Evolutionary conservation across 257 asterid species (phyloP).

Genomic region (Lavandula angustifolia): DNA sequence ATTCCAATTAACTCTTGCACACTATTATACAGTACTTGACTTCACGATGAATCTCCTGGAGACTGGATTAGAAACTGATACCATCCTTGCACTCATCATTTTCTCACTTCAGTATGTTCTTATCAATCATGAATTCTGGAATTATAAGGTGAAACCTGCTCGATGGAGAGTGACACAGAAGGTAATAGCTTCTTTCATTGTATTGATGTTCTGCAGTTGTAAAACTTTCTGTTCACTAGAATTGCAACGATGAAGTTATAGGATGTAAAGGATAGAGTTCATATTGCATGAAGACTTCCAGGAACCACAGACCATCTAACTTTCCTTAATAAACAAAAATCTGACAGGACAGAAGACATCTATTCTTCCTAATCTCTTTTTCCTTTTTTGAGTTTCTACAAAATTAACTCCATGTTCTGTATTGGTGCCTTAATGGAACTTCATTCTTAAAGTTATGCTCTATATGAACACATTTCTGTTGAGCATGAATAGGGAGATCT

Average conservation of each 20-base stretch:
- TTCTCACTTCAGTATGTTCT: slow-evolving; percentile 92
- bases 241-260: slow-evolving; percentile 16
- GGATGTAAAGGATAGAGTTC: background rate
- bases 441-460: slow-evolving; percentile 19
- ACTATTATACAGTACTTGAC: slow-evolving; percentile 69
- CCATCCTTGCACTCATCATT: slow-evolving; percentile 68
- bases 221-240: background rate
- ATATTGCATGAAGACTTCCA: slow-evolving; percentile 17
- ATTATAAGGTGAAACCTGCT: slow-evolving; percentile 71
- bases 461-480: slow-evolving; percentile 3
- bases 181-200: slow-evolving; percentile 49
- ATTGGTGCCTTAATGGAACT: slow-evolving; percentile 17
- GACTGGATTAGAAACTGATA: slow-evolving; percentile 72
- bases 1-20: slow-evolving; percentile 26
- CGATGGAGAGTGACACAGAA: slow-evolving; percentile 90
- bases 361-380: slow-evolving; percentile 12
- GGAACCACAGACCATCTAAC: background rate
- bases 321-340: background rate
- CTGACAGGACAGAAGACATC: background rate
- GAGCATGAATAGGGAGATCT: slow-evolving; percentile 10
- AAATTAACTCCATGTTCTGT: slow-evolving; percentile 17
- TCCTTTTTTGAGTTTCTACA: slow-evolving; percentile 13
- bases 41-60: slow-evolving; percentile 79
- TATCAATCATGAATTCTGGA: slow-evolving; percentile 91
- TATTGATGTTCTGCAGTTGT: background rate